Evolutionary conservation across 2,329 filamentous ascomycete genomes (phyloP).

Genomic region (Teratosphaeria pseudoeucalypti): DNA sequence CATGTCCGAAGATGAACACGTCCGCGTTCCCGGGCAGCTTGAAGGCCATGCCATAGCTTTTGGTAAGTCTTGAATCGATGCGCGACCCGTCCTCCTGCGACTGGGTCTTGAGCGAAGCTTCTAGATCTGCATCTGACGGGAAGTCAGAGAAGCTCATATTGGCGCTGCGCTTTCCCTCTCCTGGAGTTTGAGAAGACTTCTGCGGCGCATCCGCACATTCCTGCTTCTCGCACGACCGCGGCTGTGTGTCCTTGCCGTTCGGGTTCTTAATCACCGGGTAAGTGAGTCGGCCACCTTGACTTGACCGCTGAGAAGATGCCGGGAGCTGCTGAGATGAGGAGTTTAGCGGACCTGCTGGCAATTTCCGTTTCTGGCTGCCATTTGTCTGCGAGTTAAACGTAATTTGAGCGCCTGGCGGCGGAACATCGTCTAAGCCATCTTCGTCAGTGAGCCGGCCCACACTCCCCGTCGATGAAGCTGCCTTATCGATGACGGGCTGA

Average conservation of each 20-base stretch:
- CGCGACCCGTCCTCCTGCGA: not conserved
- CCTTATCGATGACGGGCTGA: constrained; percentile 16
- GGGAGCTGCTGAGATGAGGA: constrained; percentile 10
- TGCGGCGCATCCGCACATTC: constrained; percentile 5
- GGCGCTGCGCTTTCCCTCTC: not conserved
- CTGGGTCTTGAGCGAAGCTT: not conserved
- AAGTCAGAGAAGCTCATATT: not conserved
- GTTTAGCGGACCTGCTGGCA: constrained; percentile 14
- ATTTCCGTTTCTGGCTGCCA: constrained; percentile 1
- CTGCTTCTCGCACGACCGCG: constrained; percentile 58
- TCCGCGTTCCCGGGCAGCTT: constrained; percentile 5
- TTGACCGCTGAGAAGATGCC: constrained; percentile 23
- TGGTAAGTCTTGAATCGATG: not conserved
- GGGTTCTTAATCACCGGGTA: constrained; percentile 73
- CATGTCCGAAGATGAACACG: constrained; percentile 26
- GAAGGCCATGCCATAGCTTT: constrained; percentile 9
- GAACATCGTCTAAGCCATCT: constrained; percentile 4
- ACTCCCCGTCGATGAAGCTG: not conserved
- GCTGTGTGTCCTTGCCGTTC: constrained; percentile 50
- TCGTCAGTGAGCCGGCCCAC: constrained; percentile 3
- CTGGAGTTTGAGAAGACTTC: not conserved
- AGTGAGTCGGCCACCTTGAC: constrained; percentile 41
- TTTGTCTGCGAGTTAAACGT: not conserved
- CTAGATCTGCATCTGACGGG: not conserved
- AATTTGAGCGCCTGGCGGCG: not conserved